Evolutionary conservation across 306 rosid genomes (phyloP), one percentile per base, ranked within the genome.

Genomic region (Carpinus fangiana): DNA sequence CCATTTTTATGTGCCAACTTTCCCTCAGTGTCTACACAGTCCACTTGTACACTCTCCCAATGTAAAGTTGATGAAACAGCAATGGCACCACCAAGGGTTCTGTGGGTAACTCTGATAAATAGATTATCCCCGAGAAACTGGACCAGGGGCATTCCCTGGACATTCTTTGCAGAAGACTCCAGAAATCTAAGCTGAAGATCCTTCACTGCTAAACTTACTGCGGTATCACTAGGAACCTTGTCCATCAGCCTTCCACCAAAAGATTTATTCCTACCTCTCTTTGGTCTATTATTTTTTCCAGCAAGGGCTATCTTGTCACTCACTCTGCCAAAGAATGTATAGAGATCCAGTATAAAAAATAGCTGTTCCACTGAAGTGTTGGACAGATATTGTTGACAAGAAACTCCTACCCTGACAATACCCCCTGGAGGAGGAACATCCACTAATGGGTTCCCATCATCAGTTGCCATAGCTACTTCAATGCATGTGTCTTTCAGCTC

Each of bases 381-480:
- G 23, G 98, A 92, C 57, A 89, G 60, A 83, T 80, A 92, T 78
- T 89, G 94, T 73, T 90, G 86, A 72, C 93, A 94, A 75, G 96
- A 89, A 82, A 94, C 87, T 79, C 98, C 97, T 54, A 89, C 85
- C 89, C 98, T 90, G 70, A 94, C 95, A 79, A 94, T 83, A 76
- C 97, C 98, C 75, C 97, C 91, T 4, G 97, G 93, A 65, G 98
- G 98, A 76, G 97, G 98, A 86, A 92, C 82, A 64, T 80, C 55
- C 73, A 86, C 87, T 79, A 94, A 86, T 12, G 96, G 90, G 76
- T 87, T 89, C 60, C 98, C 97, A 87, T 94, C 98, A 79, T 90
- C 96, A 76, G 98, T 94, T 82, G 83, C 93, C 98, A 94, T 90
- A 73, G 93, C 94, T 82, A 92, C 96, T 83, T 94, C 98, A 80